phyloP scores from a whole-genome alignment of 805 yeast genomes.

The Kodamaea laetipori region DNA sequence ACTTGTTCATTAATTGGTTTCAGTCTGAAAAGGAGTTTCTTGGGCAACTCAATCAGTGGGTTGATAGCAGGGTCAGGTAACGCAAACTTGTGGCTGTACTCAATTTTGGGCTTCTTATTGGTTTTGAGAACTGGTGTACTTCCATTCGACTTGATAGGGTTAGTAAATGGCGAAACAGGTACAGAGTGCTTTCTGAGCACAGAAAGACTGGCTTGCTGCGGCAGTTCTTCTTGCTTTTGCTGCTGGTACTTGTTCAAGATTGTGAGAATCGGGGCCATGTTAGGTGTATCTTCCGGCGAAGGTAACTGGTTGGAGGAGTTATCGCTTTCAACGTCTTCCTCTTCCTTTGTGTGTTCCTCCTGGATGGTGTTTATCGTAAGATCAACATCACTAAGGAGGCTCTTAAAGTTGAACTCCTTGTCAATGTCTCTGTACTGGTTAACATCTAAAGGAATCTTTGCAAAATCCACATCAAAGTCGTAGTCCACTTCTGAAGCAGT shows the following conservation, averaged over 20 bases:
- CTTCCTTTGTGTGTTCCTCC: conserved; percentile 12
- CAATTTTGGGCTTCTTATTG: conserved; percentile 4
- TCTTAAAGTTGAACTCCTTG: conserved; percentile 53
- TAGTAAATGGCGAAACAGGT: conserved; percentile 27
- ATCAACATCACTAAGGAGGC: conserved; percentile 17
- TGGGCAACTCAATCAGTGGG: conserved; percentile 26
- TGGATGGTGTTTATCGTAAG: conserved; percentile 14
- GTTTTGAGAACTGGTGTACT: conserved; percentile 10
- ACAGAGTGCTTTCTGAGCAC: conserved; percentile 17
- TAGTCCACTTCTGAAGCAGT: conserved; percentile 13
- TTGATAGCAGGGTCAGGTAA: conserved; percentile 45
- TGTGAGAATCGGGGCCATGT: conserved; percentile 37
- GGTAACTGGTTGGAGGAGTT: conserved; percentile 23
- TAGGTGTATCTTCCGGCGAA: conserved; percentile 41
- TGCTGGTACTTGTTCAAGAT: conserved; percentile 27
- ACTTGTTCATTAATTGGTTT: conserved; percentile 30
- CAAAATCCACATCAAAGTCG: conserved; percentile 48
- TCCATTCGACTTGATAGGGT: conserved; percentile 25
- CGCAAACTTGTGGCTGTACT: conserved; percentile 22
- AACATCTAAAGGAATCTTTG: conserved; percentile 57
- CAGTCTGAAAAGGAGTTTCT: conserved; percentile 33
- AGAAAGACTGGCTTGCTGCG: conserved; percentile 12
- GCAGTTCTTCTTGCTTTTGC: conserved; percentile 10
- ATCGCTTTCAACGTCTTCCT: conserved; percentile 9
- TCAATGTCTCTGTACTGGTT: conserved; percentile 62